Percentiles rank a stretch among this genome's conserved stretches.
Conservation (phyloP, 2,329 filamentous ascomycete species). For the Pestalotiopsis sp. region DNA sequence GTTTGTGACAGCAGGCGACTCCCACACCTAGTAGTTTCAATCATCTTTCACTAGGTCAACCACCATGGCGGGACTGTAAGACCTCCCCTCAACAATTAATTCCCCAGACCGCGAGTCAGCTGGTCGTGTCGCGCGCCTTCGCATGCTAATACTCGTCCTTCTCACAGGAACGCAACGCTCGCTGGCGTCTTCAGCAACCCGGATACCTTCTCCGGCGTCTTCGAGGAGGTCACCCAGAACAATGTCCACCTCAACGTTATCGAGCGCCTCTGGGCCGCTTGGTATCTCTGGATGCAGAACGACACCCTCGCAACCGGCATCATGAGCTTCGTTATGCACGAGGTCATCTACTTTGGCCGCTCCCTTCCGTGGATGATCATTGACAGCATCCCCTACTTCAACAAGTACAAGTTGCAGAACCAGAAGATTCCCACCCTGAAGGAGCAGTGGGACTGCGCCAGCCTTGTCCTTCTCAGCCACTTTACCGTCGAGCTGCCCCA, state of each 20-base stretch:
- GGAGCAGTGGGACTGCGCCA: slow-evolving; percentile 94
- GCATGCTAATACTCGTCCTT: slow-evolving; percentile 15
- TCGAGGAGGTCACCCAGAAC: slow-evolving; percentile 67
- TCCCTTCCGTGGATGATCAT: slow-evolving; percentile 91
- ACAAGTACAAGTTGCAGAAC: slow-evolving; percentile 92
- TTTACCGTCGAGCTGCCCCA: slow-evolving; percentile 98
- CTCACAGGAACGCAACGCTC: slow-evolving; percentile 53
- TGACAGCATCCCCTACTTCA: slow-evolving; percentile 84
- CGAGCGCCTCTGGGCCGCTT: slow-evolving; percentile 90
- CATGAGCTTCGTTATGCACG: slow-evolving; percentile 96
- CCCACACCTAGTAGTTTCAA: neutral
- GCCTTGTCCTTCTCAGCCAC: slow-evolving; percentile 89
- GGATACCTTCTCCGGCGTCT: slow-evolving; percentile 57
- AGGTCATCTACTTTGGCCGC: slow-evolving; percentile 91
- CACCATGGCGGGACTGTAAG: slow-evolving; percentile 33
- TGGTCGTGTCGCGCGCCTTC: slow-evolving; percentile 1
- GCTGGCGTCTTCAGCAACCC: slow-evolving; percentile 48
- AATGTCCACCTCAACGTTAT: slow-evolving; percentile 85
- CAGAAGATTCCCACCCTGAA: slow-evolving; percentile 87
- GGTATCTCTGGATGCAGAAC: slow-evolving; percentile 98
- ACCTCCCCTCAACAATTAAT: neutral
- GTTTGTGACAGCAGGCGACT: slow-evolving; percentile 1
- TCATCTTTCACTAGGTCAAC: neutral
- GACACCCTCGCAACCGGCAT: slow-evolving; percentile 95
- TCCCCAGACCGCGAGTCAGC: slow-evolving; percentile 8